Base-by-base conservation (phyloP, 306 rosid species). In the Acacia confusa region DNA sequence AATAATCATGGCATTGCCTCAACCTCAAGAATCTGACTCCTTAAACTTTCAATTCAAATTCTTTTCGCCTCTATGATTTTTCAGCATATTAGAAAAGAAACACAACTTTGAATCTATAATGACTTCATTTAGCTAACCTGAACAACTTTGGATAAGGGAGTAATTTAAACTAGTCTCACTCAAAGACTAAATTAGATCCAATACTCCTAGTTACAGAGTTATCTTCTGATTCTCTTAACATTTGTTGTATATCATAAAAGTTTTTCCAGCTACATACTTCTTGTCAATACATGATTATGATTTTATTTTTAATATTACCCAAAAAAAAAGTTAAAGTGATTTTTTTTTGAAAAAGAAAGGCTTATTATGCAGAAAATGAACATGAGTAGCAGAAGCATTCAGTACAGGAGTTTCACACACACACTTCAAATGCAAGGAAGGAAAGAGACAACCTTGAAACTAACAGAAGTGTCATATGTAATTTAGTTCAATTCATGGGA, bases 1-100 rank as follows among this genome's bases (percentile, higher is more conserved):
- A 60, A 70, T 77, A 14, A 50, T 17, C 87, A 75, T 75, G 69
- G 72, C 75, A 79, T 43, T 75, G n/a, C 76, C 55, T 65, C 74
- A 85, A 68, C 72, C 45, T 83, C 74, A 6, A 27, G 70, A 70
- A 73, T 80, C 58, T 30, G 58, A 80, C 79, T 77, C 45, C 25
- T 30, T 14, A 68, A 41, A 47, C 81, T 73, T 6, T 36, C 60
- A 53, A 41, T 34, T 17, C 19, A 22, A 58, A 58, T n/a, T 20
- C 28, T 72, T 52, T 32, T 50, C 17, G 19, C 6, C 70, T 17
- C 17, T 7, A 65, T 27, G 44, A n/a, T 17, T 50, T 45, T 50
- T 50, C 69, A 34, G 25, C 32, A 71, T 27, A 79, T 68, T 50
- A 48, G 45, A 47, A 38, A 15, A 57, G 14, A 10, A 58, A 48